These are phyloP conservation scores for sunflower (Helianthus annuus) DNA, from an alignment of 129 eudicot species.

Conservation along the genomic window HanXRQr2.0-SUNRISE NC_035442.2:160380397-160380896, in stretches of 20 bases:
- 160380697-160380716: too few relatives aligned
- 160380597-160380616: too few relatives aligned
- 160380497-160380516: constrained; percentile 93
- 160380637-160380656: not conserved
- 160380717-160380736: too few relatives aligned
- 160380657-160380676: not conserved
- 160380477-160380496: constrained; percentile 95
- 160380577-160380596: too few relatives aligned
- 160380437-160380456: constrained; percentile 91
- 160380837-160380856: too few relatives aligned
- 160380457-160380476: constrained; percentile 73
- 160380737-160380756: not conserved
- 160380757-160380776: not conserved
- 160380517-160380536: constrained; percentile 81
- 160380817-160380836: not conserved
- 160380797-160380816: constrained; percentile 1
- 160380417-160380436: constrained; percentile 49
- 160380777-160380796: not conserved
- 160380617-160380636: not conserved
- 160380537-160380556: constrained; percentile 43
- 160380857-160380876: too few relatives aligned
- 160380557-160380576: not conserved
- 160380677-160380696: not conserved
- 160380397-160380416: constrained; percentile 6
- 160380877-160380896: too few relatives aligned